These are phyloP conservation scores for Podospora sp. DNA, from an alignment of 495 filamentous ascomycete species.

Conservation along the genomic window DNA sequence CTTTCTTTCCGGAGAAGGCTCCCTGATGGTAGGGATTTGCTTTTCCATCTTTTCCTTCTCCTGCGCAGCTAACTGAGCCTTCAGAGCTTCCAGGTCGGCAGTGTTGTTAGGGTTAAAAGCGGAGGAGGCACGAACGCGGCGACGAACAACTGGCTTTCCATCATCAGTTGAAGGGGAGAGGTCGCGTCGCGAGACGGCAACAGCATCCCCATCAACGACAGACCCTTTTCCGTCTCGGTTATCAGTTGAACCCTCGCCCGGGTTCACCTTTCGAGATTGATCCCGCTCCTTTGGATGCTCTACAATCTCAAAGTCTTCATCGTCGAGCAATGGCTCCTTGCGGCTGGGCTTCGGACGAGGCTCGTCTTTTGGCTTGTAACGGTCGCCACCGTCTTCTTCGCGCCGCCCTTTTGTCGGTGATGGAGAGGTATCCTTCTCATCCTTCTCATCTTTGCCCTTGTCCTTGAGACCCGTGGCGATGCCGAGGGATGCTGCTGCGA, in stretches of 20 bases:
- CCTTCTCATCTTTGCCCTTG: slow-evolving; percentile 36
- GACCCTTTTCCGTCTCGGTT: slow-evolving; percentile 21
- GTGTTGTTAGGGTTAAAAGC: slow-evolving; percentile 57
- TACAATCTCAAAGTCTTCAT: slow-evolving; percentile 42
- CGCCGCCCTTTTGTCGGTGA: slow-evolving; percentile 25
- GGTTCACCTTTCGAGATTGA: slow-evolving; percentile 17
- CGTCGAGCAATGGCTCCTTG: slow-evolving; percentile 36
- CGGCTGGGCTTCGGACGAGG: slow-evolving; percentile 23
- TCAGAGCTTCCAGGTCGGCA: slow-evolving; percentile 47
- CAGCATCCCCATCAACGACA: slow-evolving; percentile 26
- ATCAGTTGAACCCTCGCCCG: slow-evolving; percentile 22
- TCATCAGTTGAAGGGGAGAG: slow-evolving; percentile 29
- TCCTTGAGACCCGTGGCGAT: slow-evolving; percentile 35
- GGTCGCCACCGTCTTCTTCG: slow-evolving; percentile 15
- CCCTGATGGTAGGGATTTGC: slow-evolving; percentile 28
- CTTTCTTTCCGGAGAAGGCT: slow-evolving; percentile 35
- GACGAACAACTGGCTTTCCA: slow-evolving; percentile 32
- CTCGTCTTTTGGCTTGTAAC: slow-evolving; percentile 31
- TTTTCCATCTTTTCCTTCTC: slow-evolving; percentile 34
- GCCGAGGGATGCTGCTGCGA: slow-evolving; percentile 44
- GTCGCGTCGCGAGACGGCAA: slow-evolving; percentile 23
- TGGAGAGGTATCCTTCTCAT: slow-evolving; percentile 27
- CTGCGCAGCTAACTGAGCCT: slow-evolving; percentile 46
- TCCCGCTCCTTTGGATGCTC: slow-evolving; percentile 42
- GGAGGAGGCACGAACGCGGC: slow-evolving; percentile 38